Evolutionary conservation across 768 basidiomycete genomes (phyloP).

Genomic region (Xerocomellus intermedius): DNA sequence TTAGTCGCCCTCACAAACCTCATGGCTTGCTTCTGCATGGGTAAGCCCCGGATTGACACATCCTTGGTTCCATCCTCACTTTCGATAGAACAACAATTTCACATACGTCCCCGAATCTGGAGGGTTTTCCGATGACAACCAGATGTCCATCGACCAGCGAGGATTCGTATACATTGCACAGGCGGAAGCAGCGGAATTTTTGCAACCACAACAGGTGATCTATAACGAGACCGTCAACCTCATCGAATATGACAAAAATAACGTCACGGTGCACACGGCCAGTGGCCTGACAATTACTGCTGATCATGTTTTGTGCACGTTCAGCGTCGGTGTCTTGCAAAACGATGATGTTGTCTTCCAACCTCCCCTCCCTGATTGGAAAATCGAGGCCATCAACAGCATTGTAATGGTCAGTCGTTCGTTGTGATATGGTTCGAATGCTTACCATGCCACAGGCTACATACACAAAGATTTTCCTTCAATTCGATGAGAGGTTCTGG

Average conservation of each 20-base stretch:
- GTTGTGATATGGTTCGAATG: neutral
- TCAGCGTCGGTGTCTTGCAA: slow-evolving; percentile 70
- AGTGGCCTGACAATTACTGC: slow-evolving; percentile 45
- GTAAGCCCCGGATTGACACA: slow-evolving; percentile 32
- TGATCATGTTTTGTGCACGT: slow-evolving; percentile 63
- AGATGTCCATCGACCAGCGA: slow-evolving; percentile 56
- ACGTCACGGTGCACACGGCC: slow-evolving; percentile 47
- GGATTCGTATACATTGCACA: slow-evolving; percentile 60
- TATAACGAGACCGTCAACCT: slow-evolving; percentile 50
- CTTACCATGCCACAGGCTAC: slow-evolving; percentile 37
- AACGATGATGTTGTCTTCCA: slow-evolving; percentile 56
- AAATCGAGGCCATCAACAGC: slow-evolving; percentile 60
- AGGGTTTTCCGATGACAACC: slow-evolving; percentile 56
- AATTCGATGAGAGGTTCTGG: slow-evolving; percentile 63
- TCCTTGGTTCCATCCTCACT: slow-evolving; percentile 1
- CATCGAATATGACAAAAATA: slow-evolving; percentile 44
- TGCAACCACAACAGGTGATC: slow-evolving; percentile 45
- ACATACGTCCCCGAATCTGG: slow-evolving; percentile 51
- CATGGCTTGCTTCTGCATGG: slow-evolving; percentile 64
- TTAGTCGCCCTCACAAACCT: slow-evolving; percentile 61
- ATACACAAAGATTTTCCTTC: slow-evolving; percentile 68
- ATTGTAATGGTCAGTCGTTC: slow-evolving; percentile 50
- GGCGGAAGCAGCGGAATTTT: slow-evolving; percentile 54
- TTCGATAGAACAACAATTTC: slow-evolving; percentile 56
- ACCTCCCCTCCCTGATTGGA: slow-evolving; percentile 57